Evolutionary conservation across 345 rosid genomes (phyloP).

Genomic region (Xanthoceras sorbifolium): DNA sequence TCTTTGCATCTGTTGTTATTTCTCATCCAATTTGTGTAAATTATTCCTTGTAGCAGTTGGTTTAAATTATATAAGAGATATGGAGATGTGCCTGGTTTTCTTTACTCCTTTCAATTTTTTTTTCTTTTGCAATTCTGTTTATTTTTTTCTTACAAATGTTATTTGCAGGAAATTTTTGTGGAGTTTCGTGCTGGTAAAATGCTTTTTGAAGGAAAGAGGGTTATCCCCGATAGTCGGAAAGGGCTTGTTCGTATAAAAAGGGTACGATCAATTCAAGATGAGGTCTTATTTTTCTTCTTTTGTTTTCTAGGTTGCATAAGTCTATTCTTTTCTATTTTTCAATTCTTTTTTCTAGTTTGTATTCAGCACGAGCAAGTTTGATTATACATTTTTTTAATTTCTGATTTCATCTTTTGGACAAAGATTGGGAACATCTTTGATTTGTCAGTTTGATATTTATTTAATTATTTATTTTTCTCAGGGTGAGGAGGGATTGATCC

Average conservation of each 20-base stretch:
- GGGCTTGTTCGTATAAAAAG: slow-evolving; percentile 84
- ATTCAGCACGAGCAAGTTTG: background rate
- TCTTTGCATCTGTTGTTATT: too few relatives aligned
- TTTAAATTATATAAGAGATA: too few relatives aligned
- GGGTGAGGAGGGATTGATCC: slow-evolving; percentile 92
- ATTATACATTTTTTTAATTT: background rate
- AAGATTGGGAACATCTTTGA: background rate
- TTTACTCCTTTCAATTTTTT: background rate
- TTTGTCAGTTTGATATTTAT: background rate
- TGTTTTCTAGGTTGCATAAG: background rate
- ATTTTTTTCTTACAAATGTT: background rate
- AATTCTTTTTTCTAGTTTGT: background rate
- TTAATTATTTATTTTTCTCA: slow-evolving; percentile 23
- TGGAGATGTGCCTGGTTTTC: background rate
- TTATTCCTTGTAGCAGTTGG: too few relatives aligned
- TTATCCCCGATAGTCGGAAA: slow-evolving; percentile 82
- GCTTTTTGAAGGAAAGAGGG: slow-evolving; percentile 75
- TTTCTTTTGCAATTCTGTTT: background rate
- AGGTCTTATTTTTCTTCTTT: background rate
- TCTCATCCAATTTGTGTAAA: too few relatives aligned
- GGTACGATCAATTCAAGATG: slow-evolving; percentile 38
- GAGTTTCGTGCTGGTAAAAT: slow-evolving; percentile 99
- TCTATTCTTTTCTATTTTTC: background rate
- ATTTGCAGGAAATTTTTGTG: slow-evolving; percentile 65
- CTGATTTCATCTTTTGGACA: background rate